These are phyloP conservation scores for Cryptococcus deneoformans DNA, from an alignment of 1,284 basidiomycete genomes.

Conservation along the genomic window DNA sequence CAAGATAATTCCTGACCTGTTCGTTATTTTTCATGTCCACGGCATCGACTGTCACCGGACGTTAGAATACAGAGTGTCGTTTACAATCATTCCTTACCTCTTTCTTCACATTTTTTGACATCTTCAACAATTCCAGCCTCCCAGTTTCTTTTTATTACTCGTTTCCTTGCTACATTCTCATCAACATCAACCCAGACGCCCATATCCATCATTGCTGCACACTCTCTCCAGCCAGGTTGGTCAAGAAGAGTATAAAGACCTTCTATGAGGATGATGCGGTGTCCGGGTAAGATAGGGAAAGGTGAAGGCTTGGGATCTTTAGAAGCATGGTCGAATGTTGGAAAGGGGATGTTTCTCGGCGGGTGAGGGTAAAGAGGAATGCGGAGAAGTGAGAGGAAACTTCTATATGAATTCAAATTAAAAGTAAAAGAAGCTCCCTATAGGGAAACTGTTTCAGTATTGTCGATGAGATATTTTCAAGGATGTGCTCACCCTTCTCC, in stretches of 20 bases:
- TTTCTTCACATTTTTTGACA: slow-evolving; percentile 22
- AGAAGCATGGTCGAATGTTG: slow-evolving; percentile 52
- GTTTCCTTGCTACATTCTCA: slow-evolving; percentile 58
- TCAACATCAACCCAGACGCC: slow-evolving; percentile 72
- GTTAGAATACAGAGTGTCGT: neutral
- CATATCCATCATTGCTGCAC: slow-evolving; percentile 67
- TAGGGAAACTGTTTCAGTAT: neutral
- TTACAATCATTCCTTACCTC: slow-evolving; percentile 21
- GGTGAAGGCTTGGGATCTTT: slow-evolving; percentile 54
- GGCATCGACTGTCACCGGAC: slow-evolving; percentile 10
- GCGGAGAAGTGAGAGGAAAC: slow-evolving; percentile 70
- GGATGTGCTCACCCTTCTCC: slow-evolving; percentile 49
- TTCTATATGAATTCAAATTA: slow-evolving; percentile 57
- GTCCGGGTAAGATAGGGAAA: slow-evolving; percentile 58
- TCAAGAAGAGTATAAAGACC: slow-evolving; percentile 77
- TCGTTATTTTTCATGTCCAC: slow-evolving; percentile 14
- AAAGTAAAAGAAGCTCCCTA: slow-evolving; percentile 53
- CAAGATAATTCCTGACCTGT: slow-evolving; percentile 5
- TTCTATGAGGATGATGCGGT: slow-evolving; percentile 77
- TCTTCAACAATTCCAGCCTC: slow-evolving; percentile 30
- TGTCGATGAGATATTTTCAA: neutral
- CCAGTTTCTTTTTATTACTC: slow-evolving; percentile 58
- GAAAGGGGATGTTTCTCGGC: slow-evolving; percentile 43
- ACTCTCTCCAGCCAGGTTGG: slow-evolving; percentile 67
- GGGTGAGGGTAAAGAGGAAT: slow-evolving; percentile 53